Evolutionary conservation across 2,329 filamentous ascomycete species (phyloP).

Genomic region (Pseudogymnoascus sp.): DNA sequence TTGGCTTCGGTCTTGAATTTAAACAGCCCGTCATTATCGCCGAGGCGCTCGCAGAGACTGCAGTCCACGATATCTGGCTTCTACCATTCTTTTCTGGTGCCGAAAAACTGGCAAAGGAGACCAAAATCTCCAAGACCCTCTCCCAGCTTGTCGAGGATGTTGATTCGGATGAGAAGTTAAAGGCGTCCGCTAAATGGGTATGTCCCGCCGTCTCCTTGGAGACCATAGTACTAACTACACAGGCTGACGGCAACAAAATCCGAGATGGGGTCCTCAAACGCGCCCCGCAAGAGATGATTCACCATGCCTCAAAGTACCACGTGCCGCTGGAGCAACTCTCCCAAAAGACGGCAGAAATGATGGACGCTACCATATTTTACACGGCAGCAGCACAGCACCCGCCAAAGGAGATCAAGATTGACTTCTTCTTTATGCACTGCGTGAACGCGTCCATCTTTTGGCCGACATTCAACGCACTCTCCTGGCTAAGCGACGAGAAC

Average conservation of each 20-base stretch:
- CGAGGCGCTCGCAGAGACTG: slow-evolving; percentile 68
- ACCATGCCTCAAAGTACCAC: slow-evolving; percentile 50
- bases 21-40: slow-evolving; percentile 73
- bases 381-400: slow-evolving; percentile 49
- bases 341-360: slow-evolving; percentile 58
- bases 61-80: slow-evolving; percentile 57
- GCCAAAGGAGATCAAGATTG: slow-evolving; percentile 61
- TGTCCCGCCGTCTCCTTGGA: slow-evolving; percentile 18
- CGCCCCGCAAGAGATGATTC: slow-evolving; percentile 55
- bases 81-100: slow-evolving; percentile 44
- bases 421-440: slow-evolving; percentile 78
- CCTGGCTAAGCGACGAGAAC: slow-evolving; percentile 50
- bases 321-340: slow-evolving; percentile 44
- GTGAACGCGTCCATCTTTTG: slow-evolving; percentile 69
- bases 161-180: slow-evolving; percentile 47
- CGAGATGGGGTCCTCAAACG: slow-evolving; percentile 59
- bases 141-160: slow-evolving; percentile 56
- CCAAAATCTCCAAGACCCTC: slow-evolving; percentile 37
- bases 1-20: slow-evolving; percentile 81
- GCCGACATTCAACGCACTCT: slow-evolving; percentile 52
- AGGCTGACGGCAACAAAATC: slow-evolving; percentile 53
- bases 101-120: slow-evolving; percentile 39
- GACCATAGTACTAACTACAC: background rate
- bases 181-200: slow-evolving; percentile 39
- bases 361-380: slow-evolving; percentile 50